Evolutionary conservation across 495 filamentous ascomycete species (phyloP).

Genomic region (Aspergillus carlsbadensis): DNA sequence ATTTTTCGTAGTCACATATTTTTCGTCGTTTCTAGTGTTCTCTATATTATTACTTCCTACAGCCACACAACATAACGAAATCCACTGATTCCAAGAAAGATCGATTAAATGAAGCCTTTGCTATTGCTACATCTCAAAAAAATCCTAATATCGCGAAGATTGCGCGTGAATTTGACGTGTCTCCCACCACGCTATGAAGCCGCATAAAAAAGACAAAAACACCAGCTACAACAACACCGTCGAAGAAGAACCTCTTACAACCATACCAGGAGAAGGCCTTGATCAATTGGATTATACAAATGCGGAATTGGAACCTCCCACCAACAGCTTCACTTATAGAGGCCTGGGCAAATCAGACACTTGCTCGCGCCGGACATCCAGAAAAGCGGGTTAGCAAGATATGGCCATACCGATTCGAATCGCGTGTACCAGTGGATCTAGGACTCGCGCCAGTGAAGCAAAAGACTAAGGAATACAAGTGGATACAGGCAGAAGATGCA

Average conservation of each 20-base stretch:
- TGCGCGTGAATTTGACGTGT: not conserved
- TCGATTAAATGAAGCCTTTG: not conserved
- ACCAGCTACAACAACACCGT: not conserved
- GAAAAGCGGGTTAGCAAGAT: not conserved
- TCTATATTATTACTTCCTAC: no score
- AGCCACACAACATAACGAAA: not conserved
- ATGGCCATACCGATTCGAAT: not conserved
- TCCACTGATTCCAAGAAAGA: not conserved
- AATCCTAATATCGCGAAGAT: not conserved
- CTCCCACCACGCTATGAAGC: not conserved
- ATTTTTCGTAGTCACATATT: no score
- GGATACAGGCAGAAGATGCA: not conserved
- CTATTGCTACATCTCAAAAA: not conserved
- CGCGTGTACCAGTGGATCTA: not conserved
- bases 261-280: no score
- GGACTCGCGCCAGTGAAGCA: not conserved
- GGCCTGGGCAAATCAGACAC: not conserved
- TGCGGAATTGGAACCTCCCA: not conserved
- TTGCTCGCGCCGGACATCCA: not conserved
- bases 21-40: conserved; percentile 10
- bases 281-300: not conserved
- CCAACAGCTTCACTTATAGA: not conserved
- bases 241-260: not conserved
- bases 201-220: not conserved
- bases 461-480: no score